A percentile compares a stretch with the other conserved stretches of the same genome.
phyloP scores from a whole-genome alignment of 495 filamentous ascomycete species.

The Daldinia loculata region DNA sequence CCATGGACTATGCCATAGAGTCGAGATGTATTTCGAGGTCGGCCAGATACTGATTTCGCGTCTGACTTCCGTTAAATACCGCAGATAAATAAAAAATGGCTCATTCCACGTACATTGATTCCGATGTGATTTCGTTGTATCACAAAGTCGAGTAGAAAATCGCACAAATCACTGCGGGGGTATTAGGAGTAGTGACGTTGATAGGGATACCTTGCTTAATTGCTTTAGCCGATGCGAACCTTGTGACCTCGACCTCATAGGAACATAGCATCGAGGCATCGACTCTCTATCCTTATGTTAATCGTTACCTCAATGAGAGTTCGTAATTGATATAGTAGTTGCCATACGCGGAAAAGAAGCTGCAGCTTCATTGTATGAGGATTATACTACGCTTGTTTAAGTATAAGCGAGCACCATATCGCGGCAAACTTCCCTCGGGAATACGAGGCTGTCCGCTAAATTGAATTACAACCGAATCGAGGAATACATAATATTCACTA shows the following conservation, averaged over 20 bases:
- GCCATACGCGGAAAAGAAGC: background rate
- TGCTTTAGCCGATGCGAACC: conserved; percentile 6
- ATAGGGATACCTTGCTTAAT: conserved; percentile 3
- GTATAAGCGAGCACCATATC: background rate
- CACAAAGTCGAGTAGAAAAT: conserved; percentile 14
- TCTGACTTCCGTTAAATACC: conserved; percentile 30
- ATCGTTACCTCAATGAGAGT: conserved; percentile 1
- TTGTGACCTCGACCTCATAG: background rate
- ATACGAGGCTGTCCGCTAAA: background rate
- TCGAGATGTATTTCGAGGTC: conserved; percentile 11
- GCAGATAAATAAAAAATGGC: conserved; percentile 30
- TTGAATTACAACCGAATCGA: background rate
- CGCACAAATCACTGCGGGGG: conserved; percentile 21
- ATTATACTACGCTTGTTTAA: background rate
- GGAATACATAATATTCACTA: background rate
- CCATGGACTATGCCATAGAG: conserved; percentile 12
- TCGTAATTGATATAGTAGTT: background rate
- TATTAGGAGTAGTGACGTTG: conserved; percentile 18
- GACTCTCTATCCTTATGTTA: background rate
- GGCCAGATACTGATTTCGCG: conserved; percentile 17
- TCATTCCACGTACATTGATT: conserved; percentile 23
- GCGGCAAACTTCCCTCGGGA: background rate
- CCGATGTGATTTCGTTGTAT: conserved; percentile 12
- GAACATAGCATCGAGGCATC: background rate
- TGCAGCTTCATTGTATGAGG: background rate